A percentile compares a stretch with the other conserved stretches of the same genome.
These are phyloP conservation scores for Wickerhamomyces ciferrii DNA, from an alignment of 805 yeast genomes.

Conservation along the genomic window DNA sequence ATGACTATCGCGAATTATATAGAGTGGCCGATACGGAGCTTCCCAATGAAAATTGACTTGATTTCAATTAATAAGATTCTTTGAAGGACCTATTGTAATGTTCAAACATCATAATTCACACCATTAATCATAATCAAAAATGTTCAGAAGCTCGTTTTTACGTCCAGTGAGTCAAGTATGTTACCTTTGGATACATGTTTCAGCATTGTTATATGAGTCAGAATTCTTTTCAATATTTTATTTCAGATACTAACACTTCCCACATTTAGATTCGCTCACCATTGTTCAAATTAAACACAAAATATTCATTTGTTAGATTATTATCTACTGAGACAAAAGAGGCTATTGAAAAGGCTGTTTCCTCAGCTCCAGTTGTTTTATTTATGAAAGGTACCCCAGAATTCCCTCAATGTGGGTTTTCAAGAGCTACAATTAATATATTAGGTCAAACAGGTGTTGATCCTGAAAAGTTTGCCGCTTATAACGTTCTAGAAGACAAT, in stretches of 20 bases:
- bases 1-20: not conserved
- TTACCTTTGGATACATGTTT: not conserved
- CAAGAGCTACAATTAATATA: constrained; percentile 89
- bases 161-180: constrained; percentile 1
- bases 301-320: constrained; percentile 29
- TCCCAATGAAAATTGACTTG: not conserved
- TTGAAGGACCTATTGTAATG: no score
- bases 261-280: constrained; percentile 9
- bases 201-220: no score
- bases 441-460: constrained; percentile 97
- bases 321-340: constrained; percentile 72
- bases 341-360: constrained; percentile 84
- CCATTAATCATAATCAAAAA: constrained; percentile 2
- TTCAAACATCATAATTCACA: not conserved
- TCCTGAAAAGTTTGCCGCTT: constrained; percentile 94
- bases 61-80: not conserved
- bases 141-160: constrained; percentile 3
- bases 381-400: constrained; percentile 99
- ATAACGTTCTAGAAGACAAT: constrained; percentile 90
- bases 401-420: constrained; percentile 96
- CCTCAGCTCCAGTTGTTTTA: constrained; percentile 88
- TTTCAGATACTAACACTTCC: no score
- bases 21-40: not conserved
- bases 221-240: no score
- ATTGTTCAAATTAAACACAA: constrained; percentile 4